Conservation (phyloP, 352 stramenopile species). For the Globisporangium paddicum region DNA sequence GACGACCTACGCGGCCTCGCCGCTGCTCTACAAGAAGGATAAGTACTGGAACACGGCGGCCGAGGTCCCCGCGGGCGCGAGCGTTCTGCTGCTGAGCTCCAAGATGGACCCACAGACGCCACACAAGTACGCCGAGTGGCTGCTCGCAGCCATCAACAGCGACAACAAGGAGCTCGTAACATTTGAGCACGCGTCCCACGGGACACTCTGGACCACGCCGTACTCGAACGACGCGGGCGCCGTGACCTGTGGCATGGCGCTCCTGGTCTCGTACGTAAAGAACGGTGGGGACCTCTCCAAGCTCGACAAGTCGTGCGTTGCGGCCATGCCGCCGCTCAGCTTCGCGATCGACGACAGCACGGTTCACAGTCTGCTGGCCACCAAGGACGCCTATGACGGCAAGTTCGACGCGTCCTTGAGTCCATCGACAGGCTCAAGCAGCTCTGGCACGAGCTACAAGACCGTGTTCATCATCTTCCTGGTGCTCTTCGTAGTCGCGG, state of each 20-base stretch:
- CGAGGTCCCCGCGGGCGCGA: too few species aligned
- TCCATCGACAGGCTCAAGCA: background rate
- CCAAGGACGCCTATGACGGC: background rate
- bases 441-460: conserved; percentile 1
- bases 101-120: too few species aligned
- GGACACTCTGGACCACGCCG: conserved; percentile 13
- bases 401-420: conserved; percentile 8
- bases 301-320: conserved; percentile 46
- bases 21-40: too few species aligned
- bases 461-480: conserved; percentile 11
- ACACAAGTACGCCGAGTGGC: too few species aligned
- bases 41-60: too few species aligned
- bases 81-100: too few species aligned
- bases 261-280: conserved; percentile 40
- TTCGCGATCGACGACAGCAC: conserved; percentile 15
- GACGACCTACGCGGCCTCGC: too few species aligned
- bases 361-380: background rate
- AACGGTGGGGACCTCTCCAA: conserved; percentile 22
- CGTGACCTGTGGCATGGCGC: conserved; percentile 38
- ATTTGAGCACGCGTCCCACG: too few species aligned
- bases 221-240: conserved; percentile 7
- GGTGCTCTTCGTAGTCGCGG: conserved; percentile 3
- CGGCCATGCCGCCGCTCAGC: conserved; percentile 21
- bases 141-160: too few species aligned
- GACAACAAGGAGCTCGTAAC: too few species aligned